Evolutionary conservation across 257 asterid species (phyloP), one percentile per base, ranked within the genome.

Genomic region (Lycium barbarum): DNA sequence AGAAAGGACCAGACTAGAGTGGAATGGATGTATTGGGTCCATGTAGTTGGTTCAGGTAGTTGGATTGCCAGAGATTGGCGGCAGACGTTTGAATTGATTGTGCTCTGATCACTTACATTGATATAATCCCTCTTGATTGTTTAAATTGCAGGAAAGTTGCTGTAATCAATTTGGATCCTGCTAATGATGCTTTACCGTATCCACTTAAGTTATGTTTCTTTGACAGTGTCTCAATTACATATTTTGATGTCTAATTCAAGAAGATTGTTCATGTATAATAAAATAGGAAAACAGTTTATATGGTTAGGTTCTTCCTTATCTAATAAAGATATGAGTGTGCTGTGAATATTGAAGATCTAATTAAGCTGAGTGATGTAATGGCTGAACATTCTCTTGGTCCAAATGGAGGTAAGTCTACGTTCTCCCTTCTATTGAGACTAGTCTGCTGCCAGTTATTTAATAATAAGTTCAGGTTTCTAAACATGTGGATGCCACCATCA

Each of bases 181-280:
- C 99, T 43, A 94, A 95, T 87, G 99, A 97, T 89, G 81, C 97
- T 79, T 91, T 97, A 88, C 97, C 98, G 98, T 97, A 95, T 96
- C 99, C 98, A 15, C 54, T 86, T 80, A 6, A 18, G 58, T 61
- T 62, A 45, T 59, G 36, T 78, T 76, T 79, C 59, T 65, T 86
- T 68, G 33, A 33, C 45, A 45, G 20, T 81, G 26, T 81, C 9
- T 12, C 20, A 58, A 61, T 81, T 45, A 83, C 55, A 67, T 54
- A 66, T 10, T 59, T 53, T 76, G 47, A 78, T 78, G 26, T 78
- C 82, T 78, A 53, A 76, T 78, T 53, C 65, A 5, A 53, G 65
- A 78, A 78, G 47, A 62, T 38, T 6, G 35, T 65, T n/a, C 59
- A 6, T 81, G 76, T 65, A 13, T 73, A 57, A 9, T 55, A 76